These are phyloP conservation scores for Aurantiochytrium sp. DNA, from an alignment of 108 stramenopile genomes.

Conservation along the genomic window DNA sequence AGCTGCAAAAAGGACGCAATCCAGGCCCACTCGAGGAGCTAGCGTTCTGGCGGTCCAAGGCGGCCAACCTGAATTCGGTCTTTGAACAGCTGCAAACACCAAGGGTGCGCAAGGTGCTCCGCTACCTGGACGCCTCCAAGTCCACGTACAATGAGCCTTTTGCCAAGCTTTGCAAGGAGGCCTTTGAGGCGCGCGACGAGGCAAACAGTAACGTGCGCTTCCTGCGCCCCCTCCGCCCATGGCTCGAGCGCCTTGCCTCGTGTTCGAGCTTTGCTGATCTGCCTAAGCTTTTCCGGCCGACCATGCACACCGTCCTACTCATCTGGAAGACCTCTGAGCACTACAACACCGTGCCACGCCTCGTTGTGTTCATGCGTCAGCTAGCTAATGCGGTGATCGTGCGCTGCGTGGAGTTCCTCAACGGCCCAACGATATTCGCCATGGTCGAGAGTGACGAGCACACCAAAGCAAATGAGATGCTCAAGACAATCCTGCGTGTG, in stretches of 20 bases:
- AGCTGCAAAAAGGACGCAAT: constrained; percentile 8
- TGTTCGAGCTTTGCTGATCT: not conserved
- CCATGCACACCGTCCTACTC: constrained; percentile 44
- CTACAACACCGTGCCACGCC: constrained; percentile 46
- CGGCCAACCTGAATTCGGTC: constrained; percentile 47
- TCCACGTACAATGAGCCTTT: constrained; percentile 61
- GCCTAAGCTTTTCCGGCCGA: constrained; percentile 29
- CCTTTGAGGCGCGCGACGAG: constrained; percentile 53
- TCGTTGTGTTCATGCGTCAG: constrained; percentile 50
- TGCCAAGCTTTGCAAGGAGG: constrained; percentile 62
- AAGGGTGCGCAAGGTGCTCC: constrained; percentile 44
- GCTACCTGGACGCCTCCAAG: constrained; percentile 47
- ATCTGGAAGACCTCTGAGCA: constrained; percentile 45
- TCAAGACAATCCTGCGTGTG: constrained; percentile 35
- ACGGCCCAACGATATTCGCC: constrained; percentile 35
- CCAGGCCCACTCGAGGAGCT: constrained; percentile 57
- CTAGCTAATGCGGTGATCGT: constrained; percentile 42
- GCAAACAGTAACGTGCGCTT: constrained; percentile 54
- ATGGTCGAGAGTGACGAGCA: constrained; percentile 42
- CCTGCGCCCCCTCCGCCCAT: constrained; percentile 47
- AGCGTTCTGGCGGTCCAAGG: constrained; percentile 52
- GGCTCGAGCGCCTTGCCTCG: constrained; percentile 47
- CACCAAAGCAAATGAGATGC: constrained; percentile 28
- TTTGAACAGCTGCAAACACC: constrained; percentile 55
- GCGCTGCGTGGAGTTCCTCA: constrained; percentile 31